Base-by-base conservation (phyloP, 2,329 filamentous ascomycete genomes). In the Cordyceps pruinosa region DNA sequence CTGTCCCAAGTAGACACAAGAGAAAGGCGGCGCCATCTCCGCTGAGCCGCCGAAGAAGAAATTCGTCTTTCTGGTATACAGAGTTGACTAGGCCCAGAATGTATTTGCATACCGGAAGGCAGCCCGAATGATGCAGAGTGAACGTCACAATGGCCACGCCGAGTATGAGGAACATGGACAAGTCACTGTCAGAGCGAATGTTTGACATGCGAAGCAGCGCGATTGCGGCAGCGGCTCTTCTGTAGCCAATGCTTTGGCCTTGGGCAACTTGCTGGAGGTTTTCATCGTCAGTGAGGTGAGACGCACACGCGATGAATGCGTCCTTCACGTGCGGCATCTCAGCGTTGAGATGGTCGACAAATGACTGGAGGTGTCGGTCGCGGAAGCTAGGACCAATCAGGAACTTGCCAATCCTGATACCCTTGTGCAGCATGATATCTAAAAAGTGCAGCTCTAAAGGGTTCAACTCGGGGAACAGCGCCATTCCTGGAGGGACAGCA, bases 331-430 rank as follows among this genome's bases (percentile, higher is more conserved):
- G 46, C 5, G 46, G 52, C 45, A 51, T 47, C 30, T 44, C 57
- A 2, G 53, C 37, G 13, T 46, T 30, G 35, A 59, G 52, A 45
- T 59, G 57, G 21, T 56, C 39, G 6, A 37, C 52, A 35, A 59
- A 59, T 17, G 51, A 42, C 42, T 56, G 57, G n/a, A 51, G 53
- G 26, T 59, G 57, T 41, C 45, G 46, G 15, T 56, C 46, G 19
- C 57, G 57, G 25, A 59, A 59, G 19, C 52, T 59, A 6, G 57
- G 53, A 17, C 57, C 52, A 25, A 59, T 57, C 15, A 59, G 17
- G 34, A 57, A 59, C 39, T 59, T 59, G 57, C 57, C 57, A 8
- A 59, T 47, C 13, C 49, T 37, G 44, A 59, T 56, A n/a, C 39
- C 35, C 39, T 59, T 57, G 32, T 59, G 53, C 21, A 59, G 32